Evolutionary conservation across 2,329 filamentous ascomycete species (phyloP).

Genomic region (Colletotrichum sp.): DNA sequence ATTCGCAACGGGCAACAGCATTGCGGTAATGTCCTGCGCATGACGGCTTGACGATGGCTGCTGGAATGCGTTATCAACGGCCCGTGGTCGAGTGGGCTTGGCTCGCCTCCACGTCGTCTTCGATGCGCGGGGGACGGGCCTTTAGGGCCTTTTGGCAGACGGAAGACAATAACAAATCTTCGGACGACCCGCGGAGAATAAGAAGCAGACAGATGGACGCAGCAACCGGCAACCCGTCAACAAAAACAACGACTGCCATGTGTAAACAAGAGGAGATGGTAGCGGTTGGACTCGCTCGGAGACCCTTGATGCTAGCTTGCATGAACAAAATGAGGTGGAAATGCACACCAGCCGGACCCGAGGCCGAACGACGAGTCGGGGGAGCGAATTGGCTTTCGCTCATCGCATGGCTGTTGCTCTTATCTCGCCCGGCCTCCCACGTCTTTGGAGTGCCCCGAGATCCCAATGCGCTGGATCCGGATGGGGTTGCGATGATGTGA

Average conservation of each 20-base stretch:
- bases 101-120: neutral
- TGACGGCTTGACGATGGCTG: neutral
- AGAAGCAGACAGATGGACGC: neutral
- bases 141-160: neutral
- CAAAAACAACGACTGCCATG: constrained; percentile 14
- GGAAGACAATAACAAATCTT: neutral
- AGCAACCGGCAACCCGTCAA: constrained; percentile 14
- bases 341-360: constrained; percentile 13
- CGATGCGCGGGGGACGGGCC: neutral
- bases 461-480: constrained; percentile 19
- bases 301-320: constrained; percentile 24
- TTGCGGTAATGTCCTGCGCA: constrained; percentile 17
- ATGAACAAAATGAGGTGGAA: constrained; percentile 23
- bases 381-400: constrained; percentile 10
- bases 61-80: constrained; percentile 16
- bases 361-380: constrained; percentile 10
- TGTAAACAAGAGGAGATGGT: constrained; percentile 13
- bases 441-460: neutral
- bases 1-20: constrained; percentile 14
- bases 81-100: constrained; percentile 4
- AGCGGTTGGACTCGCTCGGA: constrained; percentile 15
- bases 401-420: neutral
- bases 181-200: constrained; percentile 6
- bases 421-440: neutral
- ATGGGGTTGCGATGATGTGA: constrained; percentile 16